Conservation (phyloP, 257 asterid species). For the Nicotiana attenuata region DNA sequence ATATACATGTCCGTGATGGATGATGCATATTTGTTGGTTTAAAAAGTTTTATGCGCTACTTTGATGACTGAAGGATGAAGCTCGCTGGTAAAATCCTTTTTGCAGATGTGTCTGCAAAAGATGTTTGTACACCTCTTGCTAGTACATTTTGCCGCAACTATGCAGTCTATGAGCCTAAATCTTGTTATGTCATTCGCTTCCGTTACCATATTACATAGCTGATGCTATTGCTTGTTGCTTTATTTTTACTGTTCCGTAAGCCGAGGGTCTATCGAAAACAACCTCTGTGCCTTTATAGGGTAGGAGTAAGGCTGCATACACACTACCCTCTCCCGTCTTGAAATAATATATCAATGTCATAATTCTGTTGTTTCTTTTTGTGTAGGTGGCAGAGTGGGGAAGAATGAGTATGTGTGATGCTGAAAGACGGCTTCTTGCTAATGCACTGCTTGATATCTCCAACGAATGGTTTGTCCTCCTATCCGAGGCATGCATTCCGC, state of each 20-base stretch:
- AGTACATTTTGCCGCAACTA: neutral
- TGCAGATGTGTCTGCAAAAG: neutral
- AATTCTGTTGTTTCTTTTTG: neutral
- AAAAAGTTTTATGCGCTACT: neutral
- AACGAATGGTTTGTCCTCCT: constrained; percentile 43
- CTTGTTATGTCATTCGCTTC: no score
- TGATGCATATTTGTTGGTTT: neutral
- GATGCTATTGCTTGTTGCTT: no score
- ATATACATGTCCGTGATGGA: neutral
- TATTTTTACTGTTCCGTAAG: no score
- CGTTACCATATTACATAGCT: no score
- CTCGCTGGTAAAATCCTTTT: neutral
- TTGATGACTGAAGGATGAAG: neutral
- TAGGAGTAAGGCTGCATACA: no score
- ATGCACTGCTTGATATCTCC: constrained; percentile 40
- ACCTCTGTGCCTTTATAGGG: no score
- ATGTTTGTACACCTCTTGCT: neutral
- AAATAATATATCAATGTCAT: neutral
- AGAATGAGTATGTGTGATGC: constrained; percentile 49
- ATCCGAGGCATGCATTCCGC: constrained; percentile 49
- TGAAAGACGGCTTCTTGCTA: constrained; percentile 45
- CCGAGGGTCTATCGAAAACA: no score
- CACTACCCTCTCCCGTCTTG: neutral
- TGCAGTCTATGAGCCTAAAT: no score
- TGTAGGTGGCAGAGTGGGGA: constrained; percentile 46